Percentiles rank a stretch among this genome's conserved stretches.
Conservation (phyloP, 1,284 basidiomycete species). For the Irpex sp. region DNA sequence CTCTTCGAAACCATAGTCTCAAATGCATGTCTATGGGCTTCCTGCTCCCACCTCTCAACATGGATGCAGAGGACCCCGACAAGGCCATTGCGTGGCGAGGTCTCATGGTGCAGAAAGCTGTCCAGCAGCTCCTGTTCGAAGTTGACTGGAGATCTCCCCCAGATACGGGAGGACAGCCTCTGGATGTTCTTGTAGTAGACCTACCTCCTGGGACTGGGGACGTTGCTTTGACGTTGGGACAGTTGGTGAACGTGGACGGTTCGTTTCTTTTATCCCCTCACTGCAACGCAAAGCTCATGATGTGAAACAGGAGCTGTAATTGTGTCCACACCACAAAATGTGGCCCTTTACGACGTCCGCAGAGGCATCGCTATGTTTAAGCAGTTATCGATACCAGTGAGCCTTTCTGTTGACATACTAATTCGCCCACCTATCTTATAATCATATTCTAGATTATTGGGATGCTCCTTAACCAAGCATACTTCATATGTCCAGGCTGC, state of each 20-base stretch:
- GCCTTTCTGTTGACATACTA: conserved; percentile 18
- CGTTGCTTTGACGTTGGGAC: conserved; percentile 88
- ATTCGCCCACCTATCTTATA: background rate
- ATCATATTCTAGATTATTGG: conserved; percentile 69
- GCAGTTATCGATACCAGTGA: conserved; percentile 84
- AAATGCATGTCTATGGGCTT: conserved; percentile 98
- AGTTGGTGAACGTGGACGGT: conserved; percentile 88
- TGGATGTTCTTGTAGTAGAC: conserved; percentile 91
- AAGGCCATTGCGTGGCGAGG: conserved; percentile 92
- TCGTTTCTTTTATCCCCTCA: background rate
- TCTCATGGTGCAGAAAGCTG: conserved; percentile 98
- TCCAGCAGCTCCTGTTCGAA: conserved; percentile 94
- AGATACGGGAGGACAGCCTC: conserved; percentile 29
- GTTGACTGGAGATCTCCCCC: conserved; percentile 75
- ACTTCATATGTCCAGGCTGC: conserved; percentile 83
- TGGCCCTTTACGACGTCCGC: conserved; percentile 87
- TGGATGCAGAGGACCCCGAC: conserved; percentile 47
- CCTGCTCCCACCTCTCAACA: conserved; percentile 47
- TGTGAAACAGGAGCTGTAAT: conserved; percentile 70
- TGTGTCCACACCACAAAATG: conserved; percentile 94
- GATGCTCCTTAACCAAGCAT: conserved; percentile 86
- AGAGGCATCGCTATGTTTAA: conserved; percentile 94
- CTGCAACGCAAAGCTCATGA: background rate
- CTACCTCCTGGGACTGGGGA: conserved; percentile 98
- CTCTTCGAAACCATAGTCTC: conserved; percentile 85